A percentile compares a stretch with the other conserved stretches of the same genome.
Evolutionary conservation across 208 protist genomes (phyloP).

Genomic region (Willaertia magna): DNA sequence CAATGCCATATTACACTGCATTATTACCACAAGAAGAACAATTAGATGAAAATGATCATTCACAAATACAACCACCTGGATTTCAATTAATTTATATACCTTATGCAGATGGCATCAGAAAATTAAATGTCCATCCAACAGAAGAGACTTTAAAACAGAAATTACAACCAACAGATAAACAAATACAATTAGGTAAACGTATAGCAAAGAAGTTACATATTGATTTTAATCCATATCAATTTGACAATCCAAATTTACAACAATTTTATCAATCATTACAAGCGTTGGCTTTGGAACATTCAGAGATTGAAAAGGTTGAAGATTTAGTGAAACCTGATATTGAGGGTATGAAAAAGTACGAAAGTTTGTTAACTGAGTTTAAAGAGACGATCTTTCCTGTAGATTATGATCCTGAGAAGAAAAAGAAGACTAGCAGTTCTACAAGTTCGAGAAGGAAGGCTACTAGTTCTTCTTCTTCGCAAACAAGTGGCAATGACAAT

Average conservation of each 20-base stretch:
- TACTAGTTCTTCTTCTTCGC: not conserved
- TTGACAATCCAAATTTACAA: constrained; percentile 59
- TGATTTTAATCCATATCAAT: constrained; percentile 39
- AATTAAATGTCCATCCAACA: constrained; percentile 24
- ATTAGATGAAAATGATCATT: not conserved
- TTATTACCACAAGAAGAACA: constrained; percentile 42
- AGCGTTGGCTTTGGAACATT: constrained; percentile 30
- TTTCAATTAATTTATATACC: constrained; percentile 59
- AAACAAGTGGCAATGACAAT: not conserved
- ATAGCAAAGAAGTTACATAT: constrained; percentile 44
- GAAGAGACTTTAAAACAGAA: not conserved
- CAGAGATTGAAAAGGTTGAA: not conserved
- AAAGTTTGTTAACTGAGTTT: not conserved
- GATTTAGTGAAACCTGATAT: constrained; percentile 19
- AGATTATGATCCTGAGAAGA: not conserved
- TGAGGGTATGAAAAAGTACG: constrained; percentile 15
- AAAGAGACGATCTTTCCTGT: not conserved
- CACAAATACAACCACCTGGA: constrained; percentile 28
- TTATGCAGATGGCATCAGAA: constrained; percentile 57
- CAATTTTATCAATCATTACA: constrained; percentile 42
- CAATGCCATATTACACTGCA: constrained; percentile 50
- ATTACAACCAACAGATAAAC: not conserved
- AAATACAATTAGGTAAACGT: constrained; percentile 33
- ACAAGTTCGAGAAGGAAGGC: not conserved
- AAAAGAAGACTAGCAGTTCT: not conserved